These are phyloP conservation scores for Candida sp. DNA, from an alignment of 1,139 yeast species.

Conservation along the genomic window DNA sequence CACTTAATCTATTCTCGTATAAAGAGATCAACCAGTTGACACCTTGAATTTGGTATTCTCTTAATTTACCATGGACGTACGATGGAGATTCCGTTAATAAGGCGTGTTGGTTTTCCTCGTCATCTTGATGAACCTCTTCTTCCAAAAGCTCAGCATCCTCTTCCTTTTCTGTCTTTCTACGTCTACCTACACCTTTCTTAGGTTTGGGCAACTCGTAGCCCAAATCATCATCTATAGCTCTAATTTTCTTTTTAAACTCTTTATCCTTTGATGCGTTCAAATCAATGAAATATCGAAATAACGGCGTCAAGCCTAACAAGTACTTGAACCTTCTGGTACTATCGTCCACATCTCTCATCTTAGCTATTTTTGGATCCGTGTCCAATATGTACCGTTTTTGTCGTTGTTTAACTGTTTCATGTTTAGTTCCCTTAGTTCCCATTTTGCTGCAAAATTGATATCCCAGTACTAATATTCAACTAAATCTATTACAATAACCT, in stretches of 20 bases:
- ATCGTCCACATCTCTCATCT: slow-evolving; percentile 58
- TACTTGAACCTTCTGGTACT: slow-evolving; percentile 80
- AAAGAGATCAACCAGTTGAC: slow-evolving; percentile 45
- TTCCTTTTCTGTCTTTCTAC: slow-evolving; percentile 81
- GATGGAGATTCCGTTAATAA: slow-evolving; percentile 80
- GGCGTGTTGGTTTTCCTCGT: slow-evolving; percentile 48
- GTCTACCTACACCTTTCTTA: slow-evolving; percentile 12
- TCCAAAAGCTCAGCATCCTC: slow-evolving; percentile 86
- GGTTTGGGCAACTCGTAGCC: slow-evolving; percentile 20
- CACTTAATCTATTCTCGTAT: slow-evolving; percentile 42
- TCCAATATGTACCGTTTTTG: slow-evolving; percentile 45
- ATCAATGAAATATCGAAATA: slow-evolving; percentile 87
- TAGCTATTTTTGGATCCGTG: slow-evolving; percentile 52
- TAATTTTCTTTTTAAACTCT: slow-evolving; percentile 49
- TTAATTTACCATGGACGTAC: slow-evolving; percentile 59
- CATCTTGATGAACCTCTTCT: slow-evolving; percentile 62
- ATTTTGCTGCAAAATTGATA: not conserved
- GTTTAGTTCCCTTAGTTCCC: not conserved
- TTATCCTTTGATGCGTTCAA: slow-evolving; percentile 75
- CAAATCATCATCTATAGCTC: slow-evolving; percentile 38
- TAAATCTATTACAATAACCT: no score
- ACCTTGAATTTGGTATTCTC: slow-evolving; percentile 70
- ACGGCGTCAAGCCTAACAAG: slow-evolving; percentile 75
- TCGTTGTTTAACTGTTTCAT: slow-evolving; percentile 35
- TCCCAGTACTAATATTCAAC: no score